Evolutionary conservation across 306 rosid species (phyloP), one percentile per base, ranked within the genome.

Genomic region (Prunus padus): DNA sequence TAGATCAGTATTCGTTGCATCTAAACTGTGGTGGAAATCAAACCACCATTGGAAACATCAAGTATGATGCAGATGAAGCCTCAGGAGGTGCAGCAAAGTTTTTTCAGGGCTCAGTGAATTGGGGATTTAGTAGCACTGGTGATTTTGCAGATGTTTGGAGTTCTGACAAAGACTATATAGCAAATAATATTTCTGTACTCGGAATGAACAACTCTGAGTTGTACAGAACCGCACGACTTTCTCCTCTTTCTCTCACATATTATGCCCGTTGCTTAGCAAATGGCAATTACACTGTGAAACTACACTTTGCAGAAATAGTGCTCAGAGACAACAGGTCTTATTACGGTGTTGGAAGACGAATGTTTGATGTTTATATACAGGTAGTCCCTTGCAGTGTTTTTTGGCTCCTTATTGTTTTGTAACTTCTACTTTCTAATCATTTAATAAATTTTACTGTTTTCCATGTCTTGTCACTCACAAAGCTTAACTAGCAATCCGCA

Each of bases 121-220:
- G 95, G 95, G 92, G 92, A 4, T 74, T 87, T 45, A 86, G 95
- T 82, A 76, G 85, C 72, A 87, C 85, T 6, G 90, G 95, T 37
- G 77, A 71, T 66, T 89, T 82, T 57, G 51, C 75, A 84, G 90
- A 84, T 84, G 76, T 56, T 16, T 11, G 71, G 22, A 75, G 47
- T 30, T 10, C 55, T 86, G 42, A 33, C 81, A 77, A 65, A 8
- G 72, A 76, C 75, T 81, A 82, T 31, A 70, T 42, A 3, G 80
- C 69, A 0, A 80, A 74, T 55, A 72, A 81, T 57, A 67, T 25
- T 70, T 74, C 81, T 8, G 23, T 37, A 63, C 65, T 81, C 20
- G 76, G 73, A 69, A 79, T 80, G 76, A 72, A 60, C 51, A 8
- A 80, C 60, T 76, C 88, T 4, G 82, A 74, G 52, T 26, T 89